These are phyloP conservation scores for Thalassia testudinum DNA, from an alignment of 116 monocot species.

Conservation along the genomic window DNA sequence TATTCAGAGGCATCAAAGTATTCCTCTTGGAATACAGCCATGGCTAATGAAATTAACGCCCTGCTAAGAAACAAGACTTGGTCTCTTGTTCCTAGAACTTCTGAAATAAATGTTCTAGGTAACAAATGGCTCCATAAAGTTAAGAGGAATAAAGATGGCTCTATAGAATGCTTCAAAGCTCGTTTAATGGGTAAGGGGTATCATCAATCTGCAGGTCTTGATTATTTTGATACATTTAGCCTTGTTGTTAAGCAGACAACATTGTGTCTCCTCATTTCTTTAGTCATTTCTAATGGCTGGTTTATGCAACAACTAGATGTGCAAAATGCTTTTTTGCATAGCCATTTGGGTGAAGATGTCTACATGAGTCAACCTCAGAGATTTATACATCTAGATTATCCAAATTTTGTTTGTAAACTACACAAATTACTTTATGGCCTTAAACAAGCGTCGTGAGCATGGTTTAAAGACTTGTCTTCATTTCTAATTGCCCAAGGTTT, in stretches of 20 bases:
- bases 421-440: too few species aligned
- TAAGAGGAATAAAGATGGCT: not conserved
- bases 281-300: not conserved
- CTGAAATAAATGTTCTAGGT: not conserved
- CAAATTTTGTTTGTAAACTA: too few species aligned
- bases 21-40: not conserved
- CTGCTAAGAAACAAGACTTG: not conserved
- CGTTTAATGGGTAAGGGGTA: not conserved
- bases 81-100: not conserved
- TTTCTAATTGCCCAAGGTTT: too few species aligned
- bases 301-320: not conserved
- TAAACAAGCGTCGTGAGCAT: too few species aligned
- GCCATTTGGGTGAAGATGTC: too few species aligned
- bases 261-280: not conserved
- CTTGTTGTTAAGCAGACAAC: not conserved
- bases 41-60: not conserved
- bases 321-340: too few species aligned
- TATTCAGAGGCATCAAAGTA: not conserved
- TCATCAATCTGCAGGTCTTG: not conserved
- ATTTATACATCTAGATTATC: too few species aligned
- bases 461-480: too few species aligned
- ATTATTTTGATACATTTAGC: slow-evolving; percentile 2
- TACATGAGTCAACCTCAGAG: too few species aligned
- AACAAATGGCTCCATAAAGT: not conserved
- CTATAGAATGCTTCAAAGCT: not conserved